A percentile compares a stretch with the other conserved stretches of the same genome.
phyloP scores from a whole-genome alignment of 257 asterid genomes.

The Rehmannia glutinosa region DNA sequence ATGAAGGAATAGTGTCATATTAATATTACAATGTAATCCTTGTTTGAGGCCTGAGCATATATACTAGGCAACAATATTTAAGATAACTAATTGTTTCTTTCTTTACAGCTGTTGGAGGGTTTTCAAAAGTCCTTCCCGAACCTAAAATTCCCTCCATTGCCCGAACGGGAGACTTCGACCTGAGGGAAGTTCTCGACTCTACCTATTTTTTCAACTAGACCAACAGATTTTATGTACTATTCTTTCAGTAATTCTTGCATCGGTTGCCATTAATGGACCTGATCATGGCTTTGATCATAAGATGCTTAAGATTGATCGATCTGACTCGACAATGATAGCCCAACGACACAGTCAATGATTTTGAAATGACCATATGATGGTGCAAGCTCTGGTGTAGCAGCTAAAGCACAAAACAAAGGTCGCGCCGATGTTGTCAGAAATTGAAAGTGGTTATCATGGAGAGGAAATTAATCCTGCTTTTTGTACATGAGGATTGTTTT shows the following conservation, averaged over 20 bases:
- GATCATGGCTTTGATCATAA: slow-evolving; percentile 2
- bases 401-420: neutral
- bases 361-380: slow-evolving; percentile 2
- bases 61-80: neutral
- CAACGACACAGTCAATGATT: too few species aligned
- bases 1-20: too few species aligned
- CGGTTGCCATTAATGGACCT: neutral
- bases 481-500: slow-evolving; percentile 11
- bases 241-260: slow-evolving; percentile 11
- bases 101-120: slow-evolving; percentile 58
- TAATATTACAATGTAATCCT: too few species aligned
- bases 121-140: slow-evolving; percentile 68
- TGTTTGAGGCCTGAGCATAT: too few species aligned
- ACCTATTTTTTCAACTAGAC: slow-evolving; percentile 89
- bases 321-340: neutral
- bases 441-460: neutral
- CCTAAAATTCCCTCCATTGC: slow-evolving; percentile 72
- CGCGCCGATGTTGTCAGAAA: too few species aligned
- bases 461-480: slow-evolving; percentile 8
- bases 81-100: neutral
- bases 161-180: slow-evolving; percentile 91
- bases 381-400: slow-evolving; percentile 11
- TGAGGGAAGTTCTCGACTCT: slow-evolving; percentile 75
- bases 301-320: neutral
- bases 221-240: neutral